Conservation (phyloP, 1,139 yeast genomes). For the Groenewaldozyma auringiensis region DNA sequence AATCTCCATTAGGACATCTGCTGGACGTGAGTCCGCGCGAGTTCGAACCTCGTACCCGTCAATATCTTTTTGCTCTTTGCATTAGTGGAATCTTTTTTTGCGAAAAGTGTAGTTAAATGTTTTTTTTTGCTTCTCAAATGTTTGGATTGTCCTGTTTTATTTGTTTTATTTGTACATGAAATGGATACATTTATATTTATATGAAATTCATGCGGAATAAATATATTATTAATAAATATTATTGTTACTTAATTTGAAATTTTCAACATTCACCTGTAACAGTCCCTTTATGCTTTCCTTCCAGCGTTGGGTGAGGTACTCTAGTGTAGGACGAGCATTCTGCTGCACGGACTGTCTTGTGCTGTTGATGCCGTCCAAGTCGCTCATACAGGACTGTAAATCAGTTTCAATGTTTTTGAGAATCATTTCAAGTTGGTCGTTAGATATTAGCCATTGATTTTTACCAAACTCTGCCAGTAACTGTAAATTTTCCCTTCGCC, state of each 20-base stretch:
- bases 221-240: too few relatives aligned
- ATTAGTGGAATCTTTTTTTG: too few relatives aligned
- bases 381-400: constrained; percentile 16
- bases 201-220: too few relatives aligned
- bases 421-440: constrained; percentile 25
- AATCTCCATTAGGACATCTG: too few relatives aligned
- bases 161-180: too few relatives aligned
- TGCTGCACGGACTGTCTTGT: constrained; percentile 21
- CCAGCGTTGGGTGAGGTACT: constrained; percentile 25
- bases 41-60: too few relatives aligned
- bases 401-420: constrained; percentile 19
- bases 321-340: constrained; percentile 20
- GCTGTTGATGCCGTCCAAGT: constrained; percentile 19
- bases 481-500: constrained; percentile 25
- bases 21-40: too few relatives aligned
- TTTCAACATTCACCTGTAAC: constrained; percentile 26
- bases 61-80: too few relatives aligned
- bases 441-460: constrained; percentile 31
- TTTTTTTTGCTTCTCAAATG: too few relatives aligned
- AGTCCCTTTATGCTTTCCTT: constrained; percentile 19
- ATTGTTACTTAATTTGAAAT: constrained; percentile 16
- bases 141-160: too few relatives aligned
- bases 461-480: constrained; percentile 25
- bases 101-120: too few relatives aligned
- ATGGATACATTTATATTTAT: too few relatives aligned